Conservation (phyloP, 148 eudicot species). For the Amaranthus palmeri region DNA sequence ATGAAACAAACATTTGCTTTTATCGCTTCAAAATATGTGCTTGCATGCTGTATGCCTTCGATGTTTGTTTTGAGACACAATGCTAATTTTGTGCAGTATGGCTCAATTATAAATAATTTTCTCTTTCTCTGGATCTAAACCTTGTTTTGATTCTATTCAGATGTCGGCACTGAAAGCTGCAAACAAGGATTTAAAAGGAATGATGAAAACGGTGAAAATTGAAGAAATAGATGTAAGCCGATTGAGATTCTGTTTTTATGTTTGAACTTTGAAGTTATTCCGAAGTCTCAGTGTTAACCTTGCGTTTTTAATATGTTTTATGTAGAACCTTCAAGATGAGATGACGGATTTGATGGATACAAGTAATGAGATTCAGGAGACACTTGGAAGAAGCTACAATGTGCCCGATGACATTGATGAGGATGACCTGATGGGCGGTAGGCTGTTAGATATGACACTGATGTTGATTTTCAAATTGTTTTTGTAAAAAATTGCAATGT, state of each 20-base stretch:
- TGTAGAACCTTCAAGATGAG: slow-evolving; percentile 94
- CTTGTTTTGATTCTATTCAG: slow-evolving; percentile 35
- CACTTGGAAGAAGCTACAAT: slow-evolving; percentile 88
- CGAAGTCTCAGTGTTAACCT: slow-evolving; percentile 5
- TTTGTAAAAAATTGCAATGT: not conserved
- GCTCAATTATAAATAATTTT: slow-evolving; percentile 1
- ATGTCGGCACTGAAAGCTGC: slow-evolving; percentile 93
- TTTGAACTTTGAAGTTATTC: not conserved
- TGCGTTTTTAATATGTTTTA: not conserved
- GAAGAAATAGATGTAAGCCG: slow-evolving; percentile 83
- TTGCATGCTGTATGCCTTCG: not conserved
- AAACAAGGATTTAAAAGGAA: slow-evolving; percentile 91
- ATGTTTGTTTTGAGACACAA: not conserved
- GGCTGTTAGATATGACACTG: slow-evolving; percentile 13
- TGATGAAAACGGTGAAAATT: slow-evolving; percentile 96
- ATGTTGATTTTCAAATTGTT: not conserved
- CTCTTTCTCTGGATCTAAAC: slow-evolving; percentile 1
- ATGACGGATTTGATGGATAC: slow-evolving; percentile 97
- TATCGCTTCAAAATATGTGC: slow-evolving; percentile 9
- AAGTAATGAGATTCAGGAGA: slow-evolving; percentile 88
- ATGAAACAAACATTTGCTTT: slow-evolving; percentile 13
- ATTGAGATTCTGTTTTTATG: not conserved
- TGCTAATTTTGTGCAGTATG: not conserved
- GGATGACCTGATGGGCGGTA: slow-evolving; percentile 93
- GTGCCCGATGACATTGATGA: slow-evolving; percentile 97